Percentiles rank a stretch among this genome's conserved stretches.
phyloP scores from a whole-genome alignment of 108 stramenopile species.

The Cyclotella kingstonii region DNA sequence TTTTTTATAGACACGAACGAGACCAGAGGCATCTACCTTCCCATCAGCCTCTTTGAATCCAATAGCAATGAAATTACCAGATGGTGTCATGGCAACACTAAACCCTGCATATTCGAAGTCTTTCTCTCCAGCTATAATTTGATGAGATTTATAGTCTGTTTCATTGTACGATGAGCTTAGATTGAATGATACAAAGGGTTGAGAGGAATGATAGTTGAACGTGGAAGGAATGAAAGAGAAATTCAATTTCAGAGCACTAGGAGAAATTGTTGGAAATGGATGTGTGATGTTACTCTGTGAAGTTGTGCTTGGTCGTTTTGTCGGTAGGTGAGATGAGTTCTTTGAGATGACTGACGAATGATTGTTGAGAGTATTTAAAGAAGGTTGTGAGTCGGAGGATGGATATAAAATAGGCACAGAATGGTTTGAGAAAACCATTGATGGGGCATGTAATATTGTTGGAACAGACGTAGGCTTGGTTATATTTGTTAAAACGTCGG shows the following conservation, averaged over 20 bases:
- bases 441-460: neutral
- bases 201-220: neutral
- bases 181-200: neutral
- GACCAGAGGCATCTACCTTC: conserved; percentile 6
- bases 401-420: no score
- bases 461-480: neutral
- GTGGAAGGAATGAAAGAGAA: no score
- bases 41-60: conserved; percentile 26
- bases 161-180: neutral
- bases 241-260: neutral
- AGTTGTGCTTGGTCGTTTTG: no score
- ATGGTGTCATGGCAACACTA: conserved; percentile 17
- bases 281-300: neutral
- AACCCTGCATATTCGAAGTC: conserved; percentile 21
- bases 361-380: no score
- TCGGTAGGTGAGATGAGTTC: no score
- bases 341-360: no score
- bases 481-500: neutral
- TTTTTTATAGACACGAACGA: conserved; percentile 25
- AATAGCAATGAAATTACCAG: conserved; percentile 20
- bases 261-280: neutral
- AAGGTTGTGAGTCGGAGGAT: no score
- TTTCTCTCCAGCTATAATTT: conserved; percentile 7
- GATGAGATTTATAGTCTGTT: neutral
- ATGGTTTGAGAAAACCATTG: no score